Evolutionary conservation across 2,329 filamentous ascomycete genomes (phyloP), one percentile per base, ranked within the genome.

Genomic region (Ascocoryne sarcoides): DNA sequence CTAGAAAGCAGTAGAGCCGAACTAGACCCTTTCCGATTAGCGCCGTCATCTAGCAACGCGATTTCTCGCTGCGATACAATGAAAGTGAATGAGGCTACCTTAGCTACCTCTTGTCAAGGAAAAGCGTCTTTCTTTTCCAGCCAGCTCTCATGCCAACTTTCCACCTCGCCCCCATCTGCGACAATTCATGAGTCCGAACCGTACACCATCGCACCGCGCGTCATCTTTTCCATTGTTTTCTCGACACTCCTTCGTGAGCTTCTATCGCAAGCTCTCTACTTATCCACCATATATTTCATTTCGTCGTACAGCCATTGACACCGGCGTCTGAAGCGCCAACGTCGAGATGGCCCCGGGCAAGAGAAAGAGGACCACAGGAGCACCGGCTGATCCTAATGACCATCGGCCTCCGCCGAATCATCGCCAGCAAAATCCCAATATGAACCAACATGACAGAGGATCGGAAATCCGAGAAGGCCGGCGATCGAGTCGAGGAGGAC

Each of bases 371-470:
- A 51, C 52, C 29, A 58, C 61, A 12, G 54, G 58, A 26, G 38
- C 53, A 17, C 58, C 59, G 17, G 51, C 55, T 21, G 60, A 73
- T 49, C 61, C 60, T 64, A 45, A 55, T 37, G 65, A 65, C 35
- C 66, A 63, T 41, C 68, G 78, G 45, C 76, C 76, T 15, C 72
- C 77, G 37, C 78, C 79, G 23, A 7, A 7, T 37, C 76, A 82
- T 60, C 73, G 76, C 23, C 76, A 78, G 34, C 69, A 66, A 38
- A 72, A 79, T 51, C 70, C 70, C 5, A 55, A 62, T 29, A 55
- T 78, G 40, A 73, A 65, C 32, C 75, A 78, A 47, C 73, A 79
- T 58, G 76, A 81, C 40, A 62, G 71, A 61, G 68, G 71, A 36
- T 67, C 73, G 54, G 64, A 63, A 29, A 61, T 63, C 49, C 65